Base-by-base conservation (phyloP, 2,329 filamentous ascomycete genomes). In the Aureobasidium subglaciale region DNA sequence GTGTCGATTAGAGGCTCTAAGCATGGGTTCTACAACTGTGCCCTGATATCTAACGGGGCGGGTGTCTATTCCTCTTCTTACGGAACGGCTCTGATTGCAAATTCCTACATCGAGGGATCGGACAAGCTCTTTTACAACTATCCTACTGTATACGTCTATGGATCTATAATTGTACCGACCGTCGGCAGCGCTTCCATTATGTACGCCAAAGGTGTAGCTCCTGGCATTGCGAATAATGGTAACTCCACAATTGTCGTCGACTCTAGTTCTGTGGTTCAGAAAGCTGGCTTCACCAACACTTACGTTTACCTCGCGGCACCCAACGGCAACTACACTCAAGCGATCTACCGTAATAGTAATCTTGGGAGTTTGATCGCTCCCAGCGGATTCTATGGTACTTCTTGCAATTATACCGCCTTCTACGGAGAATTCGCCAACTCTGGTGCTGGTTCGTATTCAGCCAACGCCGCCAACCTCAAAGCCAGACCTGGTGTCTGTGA, bases 11-110 rank as follows among this genome's bases (percentile, higher is more conserved):
- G 60, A 7, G 74, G 75, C 15, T 64, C 60, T 15, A 72, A 75
- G 5, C 70, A 72, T 24, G 71, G 68, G 2, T 73, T 75, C 52
- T 76, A 78, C 58, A 65, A 67, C n/a, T 76, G 73, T 38, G 68
- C 73, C 16, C 67, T 77, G 5, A 61, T 76, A 4, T 69, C 73
- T 5, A 67, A 70, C 0, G 72, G 74, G 13, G 59, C 59, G 5
- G 60, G 62, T 22, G 64, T 62, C 3, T 63, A 70, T 7, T 65
- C 61, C 4, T 60, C 66, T 5, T 63, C 65, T 1, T 60, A 62
- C 9, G 70, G 71, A 3, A 63, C 70, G 0, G 68, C 66, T 1
- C 59, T 78, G 24, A 67, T 77, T 22, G 72, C 72, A 8, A 69
- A 75, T 58, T 75, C 72, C 0, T 76, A 75, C 55, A 66, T 78